Evolutionary conservation across 2,329 filamentous ascomycete genomes (phyloP).

Genomic region (Alternaria infectoria): DNA sequence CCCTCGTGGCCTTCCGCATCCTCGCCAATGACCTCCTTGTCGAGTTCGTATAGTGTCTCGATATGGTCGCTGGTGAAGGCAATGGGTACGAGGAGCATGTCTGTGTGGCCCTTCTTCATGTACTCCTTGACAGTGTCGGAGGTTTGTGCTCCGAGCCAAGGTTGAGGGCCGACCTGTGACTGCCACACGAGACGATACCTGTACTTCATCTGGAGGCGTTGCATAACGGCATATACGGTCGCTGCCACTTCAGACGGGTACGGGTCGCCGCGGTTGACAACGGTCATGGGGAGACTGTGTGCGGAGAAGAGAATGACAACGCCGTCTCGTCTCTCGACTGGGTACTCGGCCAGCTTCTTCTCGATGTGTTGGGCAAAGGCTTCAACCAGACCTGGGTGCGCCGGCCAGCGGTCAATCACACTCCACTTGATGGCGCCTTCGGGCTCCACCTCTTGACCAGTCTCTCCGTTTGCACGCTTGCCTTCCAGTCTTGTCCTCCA

Average conservation of each 20-base stretch:
- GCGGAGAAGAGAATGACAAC: conserved; percentile 93
- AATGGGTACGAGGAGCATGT: conserved; percentile 90
- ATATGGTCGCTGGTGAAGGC: conserved; percentile 99
- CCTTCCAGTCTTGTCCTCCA: conserved; percentile 90
- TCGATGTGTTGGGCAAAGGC: conserved; percentile 94
- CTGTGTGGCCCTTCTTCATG: conserved; percentile 87
- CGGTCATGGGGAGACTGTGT: conserved; percentile 94
- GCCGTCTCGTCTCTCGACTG: conserved; percentile 76
- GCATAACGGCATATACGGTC: conserved; percentile 96
- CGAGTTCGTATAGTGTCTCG: conserved; percentile 92
- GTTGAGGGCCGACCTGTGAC: conserved; percentile 92
- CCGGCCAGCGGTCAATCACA: conserved; percentile 97
- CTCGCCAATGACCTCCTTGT: conserved; percentile 93
- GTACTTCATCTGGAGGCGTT: conserved; percentile 84
- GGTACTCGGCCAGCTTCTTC: conserved; percentile 81
- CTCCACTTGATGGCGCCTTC: conserved; percentile 88
- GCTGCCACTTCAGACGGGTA: conserved; percentile 96
- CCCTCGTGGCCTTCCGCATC: conserved; percentile 60
- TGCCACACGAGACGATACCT: conserved; percentile 97
- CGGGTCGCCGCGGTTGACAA: conserved; percentile 94
- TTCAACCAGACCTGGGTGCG: conserved; percentile 87
- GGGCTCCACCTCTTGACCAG: conserved; percentile 49
- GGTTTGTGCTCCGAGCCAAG: conserved; percentile 96
- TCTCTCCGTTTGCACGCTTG: conserved; percentile 62
- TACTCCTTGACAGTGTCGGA: conserved; percentile 86